Conservation (phyloP, 2,329 filamentous ascomycete species). For the Monosporascus sp. region DNA sequence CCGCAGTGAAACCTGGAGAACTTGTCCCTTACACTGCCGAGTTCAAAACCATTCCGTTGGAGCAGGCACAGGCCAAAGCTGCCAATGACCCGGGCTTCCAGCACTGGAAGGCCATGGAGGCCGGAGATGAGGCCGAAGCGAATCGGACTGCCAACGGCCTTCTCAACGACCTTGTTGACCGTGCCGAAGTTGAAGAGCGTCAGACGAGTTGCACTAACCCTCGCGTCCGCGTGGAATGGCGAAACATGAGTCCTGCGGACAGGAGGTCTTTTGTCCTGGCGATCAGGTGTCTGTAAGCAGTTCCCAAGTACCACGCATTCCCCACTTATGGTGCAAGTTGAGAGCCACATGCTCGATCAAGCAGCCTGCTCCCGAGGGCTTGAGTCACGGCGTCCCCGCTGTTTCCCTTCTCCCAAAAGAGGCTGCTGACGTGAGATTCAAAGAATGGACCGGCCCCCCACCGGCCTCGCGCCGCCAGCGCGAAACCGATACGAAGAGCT, state of each 20-base stretch:
- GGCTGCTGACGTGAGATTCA: not conserved
- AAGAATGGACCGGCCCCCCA: conserved; percentile 16
- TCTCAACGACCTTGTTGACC: not conserved
- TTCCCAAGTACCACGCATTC: not conserved
- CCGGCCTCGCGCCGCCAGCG: conserved; percentile 19
- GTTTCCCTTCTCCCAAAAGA: not conserved
- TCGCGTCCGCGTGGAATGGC: conserved; percentile 27
- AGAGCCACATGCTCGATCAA: not conserved
- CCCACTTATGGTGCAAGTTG: too few species aligned
- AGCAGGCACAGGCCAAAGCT: not conserved
- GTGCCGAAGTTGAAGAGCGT: not conserved
- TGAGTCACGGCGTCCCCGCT: not conserved
- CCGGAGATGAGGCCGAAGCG: not conserved
- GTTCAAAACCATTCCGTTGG: not conserved
- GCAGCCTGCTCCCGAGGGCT: not conserved
- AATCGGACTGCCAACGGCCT: not conserved
- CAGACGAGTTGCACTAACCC: conserved; percentile 17
- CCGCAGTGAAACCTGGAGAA: not conserved
- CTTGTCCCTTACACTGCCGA: not conserved
- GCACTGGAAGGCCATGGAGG: not conserved
- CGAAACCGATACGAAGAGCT: conserved; percentile 29
- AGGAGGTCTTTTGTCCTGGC: conserved; percentile 23
- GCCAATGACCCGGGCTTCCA: not conserved
- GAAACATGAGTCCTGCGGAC: conserved; percentile 23
- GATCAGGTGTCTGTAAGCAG: conserved; percentile 21